Percentiles rank a stretch among this genome's conserved stretches.
phyloP scores from a whole-genome alignment of 306 rosid genomes.

The Lotus japonicus region DNA sequence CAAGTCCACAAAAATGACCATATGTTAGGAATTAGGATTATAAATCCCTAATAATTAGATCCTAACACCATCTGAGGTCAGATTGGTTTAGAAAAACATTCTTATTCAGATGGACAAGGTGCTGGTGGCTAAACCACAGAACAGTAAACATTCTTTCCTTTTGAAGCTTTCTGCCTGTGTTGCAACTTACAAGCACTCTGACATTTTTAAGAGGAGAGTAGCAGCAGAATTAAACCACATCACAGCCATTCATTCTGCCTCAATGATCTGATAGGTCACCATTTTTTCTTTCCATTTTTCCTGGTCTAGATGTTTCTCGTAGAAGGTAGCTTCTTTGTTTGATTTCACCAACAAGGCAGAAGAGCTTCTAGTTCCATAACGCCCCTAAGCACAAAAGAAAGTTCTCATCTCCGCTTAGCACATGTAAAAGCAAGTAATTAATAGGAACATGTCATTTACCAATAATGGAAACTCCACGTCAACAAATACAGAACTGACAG shows the following conservation, averaged over 20 bases:
- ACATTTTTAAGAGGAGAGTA: neutral
- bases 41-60: too few relatives aligned
- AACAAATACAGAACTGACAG: conserved; percentile 60
- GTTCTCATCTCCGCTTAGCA: neutral
- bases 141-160: neutral
- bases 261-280: conserved; percentile 33
- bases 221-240: neutral
- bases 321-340: conserved; percentile 50
- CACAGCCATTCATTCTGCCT: conserved; percentile 7
- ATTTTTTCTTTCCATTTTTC: conserved; percentile 50
- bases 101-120: neutral
- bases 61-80: neutral
- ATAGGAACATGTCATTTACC: conserved; percentile 31
- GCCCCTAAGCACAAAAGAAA: conserved; percentile 37
- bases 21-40: too few relatives aligned
- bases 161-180: neutral
- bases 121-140: neutral
- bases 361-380: conserved; percentile 81
- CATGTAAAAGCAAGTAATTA: conserved; percentile 4
- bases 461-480: conserved; percentile 20
- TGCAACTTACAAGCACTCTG: neutral
- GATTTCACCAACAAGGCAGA: conserved; percentile 55
- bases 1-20: neutral
- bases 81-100: neutral
- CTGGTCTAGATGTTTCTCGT: conserved; percentile 49